Percentiles rank a stretch among this genome's conserved stretches.
Evolutionary conservation across 768 basidiomycete genomes (phyloP).

Genomic region (Tephrocybe sp.): DNA sequence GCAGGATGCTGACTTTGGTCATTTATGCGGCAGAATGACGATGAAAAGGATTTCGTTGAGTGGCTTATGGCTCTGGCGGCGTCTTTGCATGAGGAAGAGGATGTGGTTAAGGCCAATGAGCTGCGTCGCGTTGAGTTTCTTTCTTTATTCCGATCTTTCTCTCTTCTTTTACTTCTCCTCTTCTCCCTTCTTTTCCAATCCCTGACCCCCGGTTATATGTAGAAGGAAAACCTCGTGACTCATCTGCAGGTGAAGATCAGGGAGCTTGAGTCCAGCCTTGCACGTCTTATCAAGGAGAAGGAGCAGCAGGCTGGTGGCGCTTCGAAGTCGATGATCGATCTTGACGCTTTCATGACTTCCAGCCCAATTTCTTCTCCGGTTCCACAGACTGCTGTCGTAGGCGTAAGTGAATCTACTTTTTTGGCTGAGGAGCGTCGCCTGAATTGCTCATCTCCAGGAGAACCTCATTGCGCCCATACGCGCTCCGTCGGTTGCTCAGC

Average conservation of each 20-base stretch:
- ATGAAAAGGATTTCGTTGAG: conserved; percentile 50
- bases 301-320: conserved; percentile 24
- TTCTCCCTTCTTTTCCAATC: no score
- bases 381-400: neutral
- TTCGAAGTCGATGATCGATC: conserved; percentile 38
- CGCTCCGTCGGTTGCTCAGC: neutral
- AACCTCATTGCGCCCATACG: neutral
- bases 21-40: no score
- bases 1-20: no score
- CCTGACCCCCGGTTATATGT: no score
- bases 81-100: conserved; percentile 50
- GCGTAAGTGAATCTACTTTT: neutral
- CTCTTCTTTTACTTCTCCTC: neutral
- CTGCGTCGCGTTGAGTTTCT: conserved; percentile 43
- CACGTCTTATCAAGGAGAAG: conserved; percentile 42
- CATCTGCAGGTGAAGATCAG: conserved; percentile 43
- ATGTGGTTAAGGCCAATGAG: conserved; percentile 56
- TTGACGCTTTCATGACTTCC: conserved; percentile 38
- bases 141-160: neutral
- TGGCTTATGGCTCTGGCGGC: conserved; percentile 44
- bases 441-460: neutral
- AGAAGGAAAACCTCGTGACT: conserved; percentile 40
- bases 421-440: no score
- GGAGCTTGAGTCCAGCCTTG: conserved; percentile 46
- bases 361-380: conserved; percentile 26